Evolutionary conservation across 805 yeast genomes (phyloP).

Genomic region (Saturnispora hagleri): DNA sequence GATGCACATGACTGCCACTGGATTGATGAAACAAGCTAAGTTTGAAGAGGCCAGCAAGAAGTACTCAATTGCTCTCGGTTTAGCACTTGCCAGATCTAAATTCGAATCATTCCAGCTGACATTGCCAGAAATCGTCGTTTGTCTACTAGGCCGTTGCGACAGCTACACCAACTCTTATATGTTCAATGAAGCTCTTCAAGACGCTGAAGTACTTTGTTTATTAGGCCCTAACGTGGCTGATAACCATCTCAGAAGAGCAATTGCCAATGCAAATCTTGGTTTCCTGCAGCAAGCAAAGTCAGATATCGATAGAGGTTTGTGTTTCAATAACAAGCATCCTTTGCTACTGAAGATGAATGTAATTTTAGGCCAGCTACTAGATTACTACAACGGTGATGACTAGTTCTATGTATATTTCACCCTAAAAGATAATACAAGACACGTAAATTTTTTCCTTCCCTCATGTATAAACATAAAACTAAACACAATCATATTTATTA

Average conservation of each 20-base stretch:
- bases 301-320: conserved; percentile 64
- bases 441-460: neutral
- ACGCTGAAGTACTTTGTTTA: conserved; percentile 55
- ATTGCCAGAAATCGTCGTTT: conserved; percentile 55
- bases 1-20: conserved; percentile 55
- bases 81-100: conserved; percentile 58
- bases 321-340: conserved; percentile 47
- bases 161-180: conserved; percentile 48
- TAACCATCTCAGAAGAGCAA: conserved; percentile 63
- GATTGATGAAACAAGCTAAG: conserved; percentile 44
- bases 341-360: conserved; percentile 41
- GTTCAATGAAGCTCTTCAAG: conserved; percentile 53
- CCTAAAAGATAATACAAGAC: neutral
- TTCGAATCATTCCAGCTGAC: conserved; percentile 70
- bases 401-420: neutral
- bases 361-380: conserved; percentile 38
- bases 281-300: conserved; percentile 53
- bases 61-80: conserved; percentile 55
- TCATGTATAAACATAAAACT: neutral
- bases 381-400: conserved; percentile 50
- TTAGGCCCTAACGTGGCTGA: conserved; percentile 56
- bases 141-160: conserved; percentile 65
- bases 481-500: neutral
- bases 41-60: conserved; percentile 54
- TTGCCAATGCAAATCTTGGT: conserved; percentile 52